Evolutionary conservation across 2,329 filamentous ascomycete genomes (phyloP), one percentile per base, ranked within the genome.

Genomic region (Sporothrix brunneoviolacea): DNA sequence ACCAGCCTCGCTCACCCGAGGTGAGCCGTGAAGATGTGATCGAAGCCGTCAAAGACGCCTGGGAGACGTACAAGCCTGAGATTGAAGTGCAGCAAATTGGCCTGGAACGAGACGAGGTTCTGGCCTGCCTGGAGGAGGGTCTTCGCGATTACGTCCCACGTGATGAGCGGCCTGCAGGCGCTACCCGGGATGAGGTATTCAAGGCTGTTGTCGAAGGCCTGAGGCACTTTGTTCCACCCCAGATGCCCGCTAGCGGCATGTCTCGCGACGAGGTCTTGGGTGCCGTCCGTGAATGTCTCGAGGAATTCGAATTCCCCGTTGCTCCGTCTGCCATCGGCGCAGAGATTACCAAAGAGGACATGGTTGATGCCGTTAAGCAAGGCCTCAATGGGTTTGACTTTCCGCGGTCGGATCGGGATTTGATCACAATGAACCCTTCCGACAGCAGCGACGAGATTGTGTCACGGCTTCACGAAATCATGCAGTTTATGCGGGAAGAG

Each of bases 11-110:
- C 41, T 71, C 68, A 33, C 70, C 68, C 9, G 69, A 72, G n/a
- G 68, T 88, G 41, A 84, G 82, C 59, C 81, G 86, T 57, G 88
- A 95, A 43, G 88, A 94, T 52, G 88, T 97, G 32, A 78, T 97
- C 2, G 79, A 86, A 24, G 90, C 91, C 3, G 86, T 97, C 13
- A 83, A 84, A 58, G 90, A 95, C 59, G 91, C 91, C 1, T 95
- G 90, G 82, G 91, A 96, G 63, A 88, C 83, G 48, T 95, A 95
- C 69, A 95, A 95, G 68, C 91, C 91, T 1, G 89, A 96, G 60
- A 89, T 95, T 45, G 85, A 95, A 59, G 77, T 95, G 4, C 86
- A 95, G 59, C 89, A 95, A 60, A 86, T 94, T 55, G 91, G 91
- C 2, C 73, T 97, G 1, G 91, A 95, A 64, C 80, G 89, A 5